Evolutionary conservation across 305 asterid genomes (phyloP).

Genomic region (Fraxinus sp.): DNA sequence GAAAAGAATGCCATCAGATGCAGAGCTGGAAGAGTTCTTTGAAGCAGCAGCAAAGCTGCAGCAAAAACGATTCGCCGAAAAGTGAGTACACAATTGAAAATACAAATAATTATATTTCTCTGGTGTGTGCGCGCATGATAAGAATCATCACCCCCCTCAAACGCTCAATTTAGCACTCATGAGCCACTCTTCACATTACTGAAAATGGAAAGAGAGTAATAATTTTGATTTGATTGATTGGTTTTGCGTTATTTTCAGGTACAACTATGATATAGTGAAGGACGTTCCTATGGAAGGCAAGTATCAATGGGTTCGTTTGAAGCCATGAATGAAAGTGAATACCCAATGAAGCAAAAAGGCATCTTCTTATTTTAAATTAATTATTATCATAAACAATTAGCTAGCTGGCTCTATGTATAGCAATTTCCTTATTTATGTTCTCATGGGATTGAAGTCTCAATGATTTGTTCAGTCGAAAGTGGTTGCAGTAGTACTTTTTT

Average conservation of each 20-base stretch:
- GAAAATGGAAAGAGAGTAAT: constrained; percentile 33
- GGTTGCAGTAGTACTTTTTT: neutral
- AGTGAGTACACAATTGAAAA: constrained; percentile 42
- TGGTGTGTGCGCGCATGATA: constrained; percentile 36
- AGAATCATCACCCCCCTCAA: constrained; percentile 20
- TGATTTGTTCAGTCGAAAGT: constrained; percentile 22
- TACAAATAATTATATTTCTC: neutral
- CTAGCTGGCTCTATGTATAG: constrained; percentile 42
- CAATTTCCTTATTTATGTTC: constrained; percentile 41
- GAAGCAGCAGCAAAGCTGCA: constrained; percentile 59
- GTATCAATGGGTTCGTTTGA: constrained; percentile 71
- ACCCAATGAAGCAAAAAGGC: constrained; percentile 33
- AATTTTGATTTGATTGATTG: constrained; percentile 24
- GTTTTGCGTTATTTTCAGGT: constrained; percentile 51
- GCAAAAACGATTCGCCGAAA: constrained; percentile 61
- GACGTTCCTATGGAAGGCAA: constrained; percentile 79
- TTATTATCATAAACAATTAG: constrained; percentile 22
- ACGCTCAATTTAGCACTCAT: constrained; percentile 32
- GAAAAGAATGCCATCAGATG: constrained; percentile 45
- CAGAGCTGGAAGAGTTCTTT: constrained; percentile 76
- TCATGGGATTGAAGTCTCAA: constrained; percentile 31
- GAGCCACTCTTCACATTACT: constrained; percentile 34
- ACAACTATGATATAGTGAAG: constrained; percentile 75
- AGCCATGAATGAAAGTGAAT: constrained; percentile 37
- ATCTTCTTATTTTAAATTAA: constrained; percentile 28